Percentiles rank a stretch among this genome's conserved stretches.
Evolutionary conservation across 2,329 filamentous ascomycete species (phyloP).

Genomic region (Cordyceps fumosorosea): DNA sequence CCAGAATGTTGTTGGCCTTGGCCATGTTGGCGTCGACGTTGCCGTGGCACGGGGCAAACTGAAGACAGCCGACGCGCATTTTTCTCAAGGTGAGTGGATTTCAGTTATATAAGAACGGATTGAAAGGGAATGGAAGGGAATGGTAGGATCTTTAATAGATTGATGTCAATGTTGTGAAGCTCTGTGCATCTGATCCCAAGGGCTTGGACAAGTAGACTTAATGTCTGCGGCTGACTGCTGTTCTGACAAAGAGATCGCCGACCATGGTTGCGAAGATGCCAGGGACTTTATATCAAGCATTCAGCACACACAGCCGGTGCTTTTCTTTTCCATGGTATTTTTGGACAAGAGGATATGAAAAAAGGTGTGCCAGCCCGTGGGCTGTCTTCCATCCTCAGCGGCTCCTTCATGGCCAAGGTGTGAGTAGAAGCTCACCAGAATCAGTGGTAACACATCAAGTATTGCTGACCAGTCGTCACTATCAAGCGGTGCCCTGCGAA

Average conservation of each 20-base stretch:
- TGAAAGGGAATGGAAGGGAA: neutral
- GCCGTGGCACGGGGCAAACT: constrained; percentile 66
- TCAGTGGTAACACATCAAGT: neutral
- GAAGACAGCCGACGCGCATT: constrained; percentile 63
- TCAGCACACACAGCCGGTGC: neutral
- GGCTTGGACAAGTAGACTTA: no score
- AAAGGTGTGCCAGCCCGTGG: neutral
- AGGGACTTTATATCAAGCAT: neutral
- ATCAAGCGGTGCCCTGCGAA: neutral
- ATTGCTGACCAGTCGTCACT: neutral
- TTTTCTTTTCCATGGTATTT: neutral
- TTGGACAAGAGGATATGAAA: neutral
- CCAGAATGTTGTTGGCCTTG: constrained; percentile 58
- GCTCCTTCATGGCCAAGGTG: neutral
- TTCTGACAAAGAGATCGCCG: neutral
- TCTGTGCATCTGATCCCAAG: neutral
- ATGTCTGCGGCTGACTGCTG: neutral
- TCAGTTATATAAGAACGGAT: neutral
- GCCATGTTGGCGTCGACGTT: constrained; percentile 64
- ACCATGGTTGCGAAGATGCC: neutral
- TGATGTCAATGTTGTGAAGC: no score
- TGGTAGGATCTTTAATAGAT: neutral
- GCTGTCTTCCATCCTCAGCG: neutral
- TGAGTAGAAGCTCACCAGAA: neutral
- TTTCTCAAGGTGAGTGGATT: constrained; percentile 14